These are phyloP conservation scores for Lachnellula subtilissima DNA, from an alignment of 2,329 filamentous ascomycete species.

Conservation along the genomic window DNA sequence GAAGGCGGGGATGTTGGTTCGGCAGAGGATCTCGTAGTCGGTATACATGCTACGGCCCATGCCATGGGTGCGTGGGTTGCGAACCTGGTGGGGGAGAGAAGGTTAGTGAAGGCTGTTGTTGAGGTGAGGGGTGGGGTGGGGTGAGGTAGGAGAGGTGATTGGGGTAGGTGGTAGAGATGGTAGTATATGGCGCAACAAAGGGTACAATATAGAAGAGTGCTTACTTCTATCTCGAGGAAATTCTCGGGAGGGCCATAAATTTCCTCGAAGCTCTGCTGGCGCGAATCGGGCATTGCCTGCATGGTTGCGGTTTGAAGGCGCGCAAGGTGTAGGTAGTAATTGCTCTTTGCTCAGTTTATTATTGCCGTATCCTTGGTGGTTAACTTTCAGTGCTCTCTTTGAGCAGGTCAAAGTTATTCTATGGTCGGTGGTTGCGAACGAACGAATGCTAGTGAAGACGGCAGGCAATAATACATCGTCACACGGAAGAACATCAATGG, in stretches of 20 bases:
- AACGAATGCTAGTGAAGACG: too few relatives aligned
- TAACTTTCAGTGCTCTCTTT: background rate
- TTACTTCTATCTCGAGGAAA: conserved; percentile 94
- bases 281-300: conserved; percentile 66
- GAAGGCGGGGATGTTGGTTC: conserved; percentile 98
- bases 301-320: conserved; percentile 34
- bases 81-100: conserved; percentile 55
- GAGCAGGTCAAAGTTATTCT: too few relatives aligned
- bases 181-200: background rate
- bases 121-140: conserved; percentile 6
- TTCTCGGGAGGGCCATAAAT: conserved; percentile 98
- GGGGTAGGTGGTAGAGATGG: too few relatives aligned
- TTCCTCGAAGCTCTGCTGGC: conserved; percentile 95
- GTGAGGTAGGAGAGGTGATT: background rate
- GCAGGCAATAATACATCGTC: too few relatives aligned
- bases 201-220: conserved; percentile 19
- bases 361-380: background rate
- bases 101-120: conserved; percentile 11
- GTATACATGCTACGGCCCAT: conserved; percentile 97
- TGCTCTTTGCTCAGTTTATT: background rate
- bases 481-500: background rate
- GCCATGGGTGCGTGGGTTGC: conserved; percentile 89
- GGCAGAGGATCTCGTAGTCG: conserved; percentile 95
- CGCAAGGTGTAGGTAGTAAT: conserved; percentile 3
- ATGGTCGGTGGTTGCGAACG: too few relatives aligned